Percentiles rank a stretch among this genome's conserved stretches.
Conservation (phyloP, 2,329 filamentous ascomycete species). For the Helotiales sp. region DNA sequence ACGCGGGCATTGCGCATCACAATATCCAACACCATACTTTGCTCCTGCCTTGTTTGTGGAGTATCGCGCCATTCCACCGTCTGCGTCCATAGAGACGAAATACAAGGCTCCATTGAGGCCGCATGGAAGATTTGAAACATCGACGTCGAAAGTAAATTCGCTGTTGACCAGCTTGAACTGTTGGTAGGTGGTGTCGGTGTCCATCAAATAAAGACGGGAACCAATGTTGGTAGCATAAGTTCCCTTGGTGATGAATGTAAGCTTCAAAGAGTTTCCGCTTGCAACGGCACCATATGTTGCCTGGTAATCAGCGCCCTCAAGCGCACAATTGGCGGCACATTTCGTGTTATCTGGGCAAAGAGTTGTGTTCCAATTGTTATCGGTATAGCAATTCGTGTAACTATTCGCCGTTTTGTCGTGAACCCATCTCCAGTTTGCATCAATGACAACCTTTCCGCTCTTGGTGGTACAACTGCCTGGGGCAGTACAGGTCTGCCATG, state of each 20-base stretch:
- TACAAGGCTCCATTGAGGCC: slow-evolving; percentile 73
- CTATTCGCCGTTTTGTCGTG: slow-evolving; percentile 41
- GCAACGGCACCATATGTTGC: slow-evolving; percentile 54
- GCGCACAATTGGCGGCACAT: slow-evolving; percentile 50
- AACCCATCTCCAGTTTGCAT: slow-evolving; percentile 59
- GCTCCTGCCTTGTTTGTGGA: slow-evolving; percentile 56
- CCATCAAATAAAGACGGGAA: slow-evolving; percentile 66
- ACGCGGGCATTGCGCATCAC: slow-evolving; percentile 58
- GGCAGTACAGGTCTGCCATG: slow-evolving; percentile 49
- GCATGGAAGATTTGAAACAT: slow-evolving; percentile 68
- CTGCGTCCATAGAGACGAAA: slow-evolving; percentile 61
- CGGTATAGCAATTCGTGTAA: slow-evolving; percentile 40
- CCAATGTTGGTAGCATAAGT: slow-evolving; percentile 43
- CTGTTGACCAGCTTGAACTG: slow-evolving; percentile 64
- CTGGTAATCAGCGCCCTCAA: slow-evolving; percentile 54
- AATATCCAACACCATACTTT: slow-evolving; percentile 63
- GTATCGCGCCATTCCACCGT: slow-evolving; percentile 57
- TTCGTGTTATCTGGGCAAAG: slow-evolving; percentile 44
- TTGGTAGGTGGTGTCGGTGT: slow-evolving; percentile 56
- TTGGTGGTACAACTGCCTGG: slow-evolving; percentile 46
- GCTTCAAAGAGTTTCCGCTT: slow-evolving; percentile 49
- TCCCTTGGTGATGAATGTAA: slow-evolving; percentile 57
- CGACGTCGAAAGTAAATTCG: slow-evolving; percentile 73
- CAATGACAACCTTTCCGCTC: slow-evolving; percentile 49
- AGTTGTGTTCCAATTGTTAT: slow-evolving; percentile 42